Evolutionary conservation across 2,329 filamentous ascomycete genomes (phyloP).

Genomic region (Ascocoryne sarcoides): DNA sequence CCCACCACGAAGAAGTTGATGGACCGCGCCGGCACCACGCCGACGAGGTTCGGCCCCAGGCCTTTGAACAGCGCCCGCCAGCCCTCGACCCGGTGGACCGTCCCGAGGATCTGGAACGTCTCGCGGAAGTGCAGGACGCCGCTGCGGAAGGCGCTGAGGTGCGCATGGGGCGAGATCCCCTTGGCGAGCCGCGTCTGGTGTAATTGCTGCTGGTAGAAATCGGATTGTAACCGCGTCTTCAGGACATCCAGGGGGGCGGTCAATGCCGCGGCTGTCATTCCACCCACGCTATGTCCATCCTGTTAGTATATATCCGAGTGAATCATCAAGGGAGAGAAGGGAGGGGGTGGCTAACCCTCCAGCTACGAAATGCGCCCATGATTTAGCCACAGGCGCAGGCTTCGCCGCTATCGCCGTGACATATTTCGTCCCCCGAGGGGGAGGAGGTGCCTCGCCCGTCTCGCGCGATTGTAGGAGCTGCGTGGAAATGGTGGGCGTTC

Average conservation of each 20-base stretch:
- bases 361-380: conserved; percentile 87
- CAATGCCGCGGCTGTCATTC: conserved; percentile 86
- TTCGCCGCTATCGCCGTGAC: conserved; percentile 30
- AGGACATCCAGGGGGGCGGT: conserved; percentile 90
- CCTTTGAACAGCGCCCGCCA: conserved; percentile 88
- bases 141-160: conserved; percentile 56
- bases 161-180: conserved; percentile 38
- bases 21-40: conserved; percentile 78
- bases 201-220: conserved; percentile 85
- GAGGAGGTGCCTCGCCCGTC: conserved; percentile 46
- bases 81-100: conserved; percentile 74
- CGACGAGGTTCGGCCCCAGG: conserved; percentile 79
- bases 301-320: too few relatives aligned
- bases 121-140: conserved; percentile 70
- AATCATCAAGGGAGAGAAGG: neutral
- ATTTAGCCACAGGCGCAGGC: conserved; percentile 52
- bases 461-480: conserved; percentile 51
- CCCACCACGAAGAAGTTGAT: conserved; percentile 95
- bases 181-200: conserved; percentile 53
- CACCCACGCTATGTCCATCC: conserved; percentile 59
- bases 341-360: conserved; percentile 58
- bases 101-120: conserved; percentile 75
- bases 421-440: conserved; percentile 36
- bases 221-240: conserved; percentile 86
- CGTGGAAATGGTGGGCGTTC: conserved; percentile 9